Evolutionary conservation across 345 rosid genomes (phyloP), one percentile per base, ranked within the genome.

Genomic region (Erucastrum elatum): DNA sequence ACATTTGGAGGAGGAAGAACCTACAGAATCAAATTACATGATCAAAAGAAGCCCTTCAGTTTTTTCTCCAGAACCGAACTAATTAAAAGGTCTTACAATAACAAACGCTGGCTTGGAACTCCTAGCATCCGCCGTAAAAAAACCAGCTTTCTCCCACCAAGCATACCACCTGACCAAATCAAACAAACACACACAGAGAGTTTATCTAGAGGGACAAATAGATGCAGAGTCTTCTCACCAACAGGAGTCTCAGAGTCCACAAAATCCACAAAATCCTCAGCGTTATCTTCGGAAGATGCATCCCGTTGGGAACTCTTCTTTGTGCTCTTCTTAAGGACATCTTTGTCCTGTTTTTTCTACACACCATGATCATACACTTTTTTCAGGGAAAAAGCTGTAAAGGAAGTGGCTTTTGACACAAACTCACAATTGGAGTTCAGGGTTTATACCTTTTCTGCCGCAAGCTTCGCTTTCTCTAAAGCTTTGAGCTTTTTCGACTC

Each of bases 1-100:
- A 95, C 99, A 84, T 95, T 95, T 70, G 99, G 99, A 61, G 99
- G 99, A 61, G 99, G 98, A 35, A 95, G 87, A 84, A 95, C 96
- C 98, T 95, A 84, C 74, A 84, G 15, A 68, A 74, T 64, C 46
- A 71, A 21, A 21, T 33, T 35, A 75, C 9, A 21, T 4, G 21
- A 61, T 66, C n/a, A 73, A 76, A 69, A 4, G 25, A 64, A 75
- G 5, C 17, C n/a, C 16, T 63, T 41, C 10, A 41, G 4, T 17
- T 44, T 66, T 29, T 11, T 71, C 61, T 65, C 77, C 16, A 66
- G 44, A 71, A 44, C 31, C 13, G 4, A 73, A 31, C 25, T 49
- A 13, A 29, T 29, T 29, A 29, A 29, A 64, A 75, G 70, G 81
- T 4, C 92, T 85, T 87, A 93, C 98, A 75, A 95, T 93, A 33